Evolutionary conservation across 1,139 yeast genomes (phyloP).

Genomic region (Spencermartinsiella ligniputridi): DNA sequence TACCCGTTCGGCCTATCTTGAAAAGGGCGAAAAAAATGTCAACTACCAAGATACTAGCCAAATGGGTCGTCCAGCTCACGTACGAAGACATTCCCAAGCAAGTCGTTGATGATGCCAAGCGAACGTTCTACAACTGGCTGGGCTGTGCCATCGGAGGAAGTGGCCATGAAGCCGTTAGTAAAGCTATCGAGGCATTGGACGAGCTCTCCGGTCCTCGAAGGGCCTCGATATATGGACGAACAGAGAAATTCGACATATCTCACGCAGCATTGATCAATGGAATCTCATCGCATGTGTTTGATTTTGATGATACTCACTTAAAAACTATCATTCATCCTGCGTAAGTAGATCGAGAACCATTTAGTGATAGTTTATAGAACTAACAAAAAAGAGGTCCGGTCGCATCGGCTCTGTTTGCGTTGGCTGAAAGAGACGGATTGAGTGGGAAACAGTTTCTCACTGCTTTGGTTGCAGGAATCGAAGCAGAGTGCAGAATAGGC

Average conservation of each 20-base stretch:
- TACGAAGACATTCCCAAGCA: slow-evolving; percentile 8
- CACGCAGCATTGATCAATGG: slow-evolving; percentile 9
- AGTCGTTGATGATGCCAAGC: slow-evolving; percentile 7
- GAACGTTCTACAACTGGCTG: slow-evolving; percentile 9
- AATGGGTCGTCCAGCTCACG: slow-evolving; percentile 6
- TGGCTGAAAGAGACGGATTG: slow-evolving; percentile 2
- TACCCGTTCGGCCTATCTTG: background rate
- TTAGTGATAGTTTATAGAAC: background rate
- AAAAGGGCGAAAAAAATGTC: slow-evolving; percentile 4
- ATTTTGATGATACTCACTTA: slow-evolving; percentile 9
- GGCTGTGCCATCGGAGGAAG: slow-evolving; percentile 10
- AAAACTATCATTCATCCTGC: slow-evolving; percentile 9
- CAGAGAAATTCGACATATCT: slow-evolving; percentile 7
- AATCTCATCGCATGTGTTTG: slow-evolving; percentile 8
- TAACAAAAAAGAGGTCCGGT: slow-evolving; percentile 6
- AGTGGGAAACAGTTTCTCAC: slow-evolving; percentile 6
- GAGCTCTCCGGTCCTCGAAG: slow-evolving; percentile 8
- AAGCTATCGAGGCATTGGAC: slow-evolving; percentile 7
- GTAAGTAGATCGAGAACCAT: slow-evolving; percentile 1
- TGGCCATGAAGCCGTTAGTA: slow-evolving; percentile 7
- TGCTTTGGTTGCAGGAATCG: slow-evolving; percentile 7
- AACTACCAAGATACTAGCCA: slow-evolving; percentile 6
- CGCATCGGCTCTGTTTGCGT: slow-evolving; percentile 7
- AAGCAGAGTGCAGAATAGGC: slow-evolving; percentile 7
- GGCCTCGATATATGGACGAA: slow-evolving; percentile 5